These are phyloP conservation scores for Aspergillus saccharolyticus DNA, from an alignment of 495 filamentous ascomycete species.

Conservation along the genomic window DNA sequence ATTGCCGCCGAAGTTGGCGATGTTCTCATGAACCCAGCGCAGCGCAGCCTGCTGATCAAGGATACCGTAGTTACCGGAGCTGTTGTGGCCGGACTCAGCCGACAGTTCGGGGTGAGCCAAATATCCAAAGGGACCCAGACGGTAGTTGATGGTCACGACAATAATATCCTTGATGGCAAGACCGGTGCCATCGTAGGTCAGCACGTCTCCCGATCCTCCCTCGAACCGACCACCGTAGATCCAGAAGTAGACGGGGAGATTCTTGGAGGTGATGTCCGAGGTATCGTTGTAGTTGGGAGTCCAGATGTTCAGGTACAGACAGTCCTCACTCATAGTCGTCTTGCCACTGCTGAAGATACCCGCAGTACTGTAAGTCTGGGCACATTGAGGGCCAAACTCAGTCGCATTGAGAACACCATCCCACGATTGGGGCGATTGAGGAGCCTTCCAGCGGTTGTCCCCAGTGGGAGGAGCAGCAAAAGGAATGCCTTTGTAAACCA, in stretches of 20 bases:
- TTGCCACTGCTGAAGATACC: conserved; percentile 19
- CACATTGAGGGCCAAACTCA: conserved; percentile 16
- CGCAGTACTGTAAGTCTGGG: conserved; percentile 5
- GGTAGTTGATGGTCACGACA: conserved; percentile 24
- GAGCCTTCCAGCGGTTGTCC: conserved; percentile 9
- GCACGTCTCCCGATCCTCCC: conserved; percentile 12
- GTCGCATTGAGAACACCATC: conserved; percentile 11
- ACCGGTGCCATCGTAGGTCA: conserved; percentile 18
- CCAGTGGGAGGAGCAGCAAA: conserved; percentile 11
- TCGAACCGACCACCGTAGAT: conserved; percentile 27
- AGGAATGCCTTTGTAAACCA: conserved; percentile 11
- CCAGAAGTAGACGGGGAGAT: conserved; percentile 28
- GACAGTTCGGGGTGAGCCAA: conserved; percentile 23
- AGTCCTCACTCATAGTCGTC: conserved; percentile 29
- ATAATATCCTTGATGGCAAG: conserved; percentile 20
- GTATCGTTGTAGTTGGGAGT: conserved; percentile 25
- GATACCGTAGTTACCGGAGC: conserved; percentile 34
- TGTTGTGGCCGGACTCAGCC: conserved; percentile 24
- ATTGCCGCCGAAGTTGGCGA: conserved; percentile 41
- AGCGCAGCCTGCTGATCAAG: conserved; percentile 37
- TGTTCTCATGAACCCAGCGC: conserved; percentile 45
- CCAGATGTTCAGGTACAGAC: conserved; percentile 35
- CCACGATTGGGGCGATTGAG: not conserved
- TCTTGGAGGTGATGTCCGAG: conserved; percentile 15
- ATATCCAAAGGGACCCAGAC: conserved; percentile 33